Percentiles rank a stretch among this genome's conserved stretches.
Conservation (phyloP, 768 basidiomycete species). For the Vararia minispora region DNA sequence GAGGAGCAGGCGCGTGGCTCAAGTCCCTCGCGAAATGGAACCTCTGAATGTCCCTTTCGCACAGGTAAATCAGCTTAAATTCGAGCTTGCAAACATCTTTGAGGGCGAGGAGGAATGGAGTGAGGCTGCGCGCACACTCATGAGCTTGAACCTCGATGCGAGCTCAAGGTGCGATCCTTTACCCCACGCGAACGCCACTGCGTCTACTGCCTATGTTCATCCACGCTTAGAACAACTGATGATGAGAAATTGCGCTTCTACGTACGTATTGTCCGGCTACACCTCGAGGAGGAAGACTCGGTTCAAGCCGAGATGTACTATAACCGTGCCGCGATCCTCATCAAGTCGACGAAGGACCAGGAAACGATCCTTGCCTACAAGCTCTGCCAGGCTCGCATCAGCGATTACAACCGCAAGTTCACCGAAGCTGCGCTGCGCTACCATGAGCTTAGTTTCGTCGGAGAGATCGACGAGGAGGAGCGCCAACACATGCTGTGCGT, state of each 20-base stretch:
- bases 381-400: conserved; percentile 88
- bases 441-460: conserved; percentile 87
- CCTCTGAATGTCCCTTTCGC: too few relatives aligned
- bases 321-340: conserved; percentile 86
- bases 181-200: not conserved
- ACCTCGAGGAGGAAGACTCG: conserved; percentile 94
- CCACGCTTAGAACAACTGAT: conserved; percentile 30
- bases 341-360: conserved; percentile 69
- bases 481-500: conserved; percentile 82
- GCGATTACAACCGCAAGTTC: conserved; percentile 87
- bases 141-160: conserved; percentile 86
- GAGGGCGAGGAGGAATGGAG: conserved; percentile 91
- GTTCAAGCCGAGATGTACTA: conserved; percentile 98
- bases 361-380: conserved; percentile 80
- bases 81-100: conserved; percentile 84
- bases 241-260: conserved; percentile 84
- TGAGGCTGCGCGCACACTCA: conserved; percentile 83
- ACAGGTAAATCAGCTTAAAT: conserved; percentile 74
- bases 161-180: conserved; percentile 55
- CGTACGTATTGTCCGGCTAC: conserved; percentile 86
- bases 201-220: conserved; percentile 1
- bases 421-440: conserved; percentile 90
- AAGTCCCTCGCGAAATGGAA: too few relatives aligned
- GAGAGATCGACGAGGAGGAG: conserved; percentile 90
- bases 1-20: conserved; percentile 76